These are phyloP conservation scores for Aspergillus campestris DNA, from an alignment of 495 filamentous ascomycete genomes.

Conservation along the genomic window DNA sequence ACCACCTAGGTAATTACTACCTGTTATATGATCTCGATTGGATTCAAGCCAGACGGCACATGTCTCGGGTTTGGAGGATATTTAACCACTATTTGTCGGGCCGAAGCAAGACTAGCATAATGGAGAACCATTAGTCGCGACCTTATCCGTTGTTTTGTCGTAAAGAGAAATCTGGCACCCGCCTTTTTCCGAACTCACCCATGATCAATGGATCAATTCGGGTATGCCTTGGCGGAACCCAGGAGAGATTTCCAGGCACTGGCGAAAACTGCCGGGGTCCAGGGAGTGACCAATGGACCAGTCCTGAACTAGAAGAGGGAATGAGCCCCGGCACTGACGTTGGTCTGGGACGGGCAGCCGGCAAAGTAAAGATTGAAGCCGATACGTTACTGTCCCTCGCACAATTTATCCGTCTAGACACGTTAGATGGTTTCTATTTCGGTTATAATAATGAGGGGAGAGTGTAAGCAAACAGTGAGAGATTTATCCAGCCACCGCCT, in stretches of 20 bases:
- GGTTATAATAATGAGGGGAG: no score
- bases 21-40: no score
- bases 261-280: conserved; percentile 19
- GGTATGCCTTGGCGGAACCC: conserved; percentile 2
- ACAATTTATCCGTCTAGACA: no score
- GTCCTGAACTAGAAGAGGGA: background rate
- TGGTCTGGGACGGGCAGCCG: no score
- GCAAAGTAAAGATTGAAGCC: no score
- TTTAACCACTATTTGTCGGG: conserved; percentile 13
- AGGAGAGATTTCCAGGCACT: background rate
- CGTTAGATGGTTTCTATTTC: no score
- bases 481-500: no score
- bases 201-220: conserved; percentile 8
- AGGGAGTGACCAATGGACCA: background rate
- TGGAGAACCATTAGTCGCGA: no score
- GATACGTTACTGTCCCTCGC: no score
- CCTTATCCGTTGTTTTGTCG: conserved; percentile 5
- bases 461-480: no score
- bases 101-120: conserved; percentile 4
- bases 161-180: conserved; percentile 7
- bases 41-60: background rate
- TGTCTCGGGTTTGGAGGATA: background rate
- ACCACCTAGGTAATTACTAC: no score
- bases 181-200: conserved; percentile 19
- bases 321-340: no score